phyloP scores from a whole-genome alignment of 75 land plant genomes.

The Sequoia sempervirens region DNA sequence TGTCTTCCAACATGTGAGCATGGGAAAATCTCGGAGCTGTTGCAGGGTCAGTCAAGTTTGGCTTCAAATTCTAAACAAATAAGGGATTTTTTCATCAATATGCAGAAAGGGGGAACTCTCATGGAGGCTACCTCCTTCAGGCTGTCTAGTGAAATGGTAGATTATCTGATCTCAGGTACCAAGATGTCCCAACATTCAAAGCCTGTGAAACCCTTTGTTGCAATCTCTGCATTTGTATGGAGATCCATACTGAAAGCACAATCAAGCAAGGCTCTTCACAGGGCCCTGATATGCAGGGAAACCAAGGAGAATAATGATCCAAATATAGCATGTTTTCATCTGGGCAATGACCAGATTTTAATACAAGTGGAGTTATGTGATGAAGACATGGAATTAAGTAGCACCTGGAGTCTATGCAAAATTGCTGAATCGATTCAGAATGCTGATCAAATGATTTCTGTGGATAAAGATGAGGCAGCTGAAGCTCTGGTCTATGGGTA shows the following conservation, averaged over 20 bases:
- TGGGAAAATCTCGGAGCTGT: not conserved
- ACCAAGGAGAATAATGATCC: conserved; percentile 19
- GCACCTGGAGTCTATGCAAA: conserved; percentile 10
- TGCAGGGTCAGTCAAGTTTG: not conserved
- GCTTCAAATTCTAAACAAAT: not conserved
- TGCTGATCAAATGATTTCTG: conserved; percentile 18
- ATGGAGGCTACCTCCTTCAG: not conserved
- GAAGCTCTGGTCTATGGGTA: conserved; percentile 45
- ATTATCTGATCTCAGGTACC: not conserved
- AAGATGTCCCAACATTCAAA: conserved; percentile 1
- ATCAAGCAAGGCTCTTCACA: conserved; percentile 17
- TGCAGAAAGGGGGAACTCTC: not conserved
- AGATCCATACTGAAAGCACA: conserved; percentile 30
- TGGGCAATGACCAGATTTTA: conserved; percentile 21
- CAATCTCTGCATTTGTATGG: conserved; percentile 55
- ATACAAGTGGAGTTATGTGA: conserved; percentile 23
- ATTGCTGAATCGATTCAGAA: conserved; percentile 25
- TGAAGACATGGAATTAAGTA: conserved; percentile 19
- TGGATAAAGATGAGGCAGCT: not conserved
- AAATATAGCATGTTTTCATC: conserved; percentile 11
- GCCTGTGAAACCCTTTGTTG: conserved; percentile 33
- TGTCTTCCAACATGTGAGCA: not conserved
- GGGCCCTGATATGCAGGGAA: conserved; percentile 11
- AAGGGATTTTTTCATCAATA: not conserved
- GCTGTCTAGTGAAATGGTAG: not conserved